Evolutionary conservation across 495 filamentous ascomycete species (phyloP).

Genomic region (Sphaerosporella brunnea): DNA sequence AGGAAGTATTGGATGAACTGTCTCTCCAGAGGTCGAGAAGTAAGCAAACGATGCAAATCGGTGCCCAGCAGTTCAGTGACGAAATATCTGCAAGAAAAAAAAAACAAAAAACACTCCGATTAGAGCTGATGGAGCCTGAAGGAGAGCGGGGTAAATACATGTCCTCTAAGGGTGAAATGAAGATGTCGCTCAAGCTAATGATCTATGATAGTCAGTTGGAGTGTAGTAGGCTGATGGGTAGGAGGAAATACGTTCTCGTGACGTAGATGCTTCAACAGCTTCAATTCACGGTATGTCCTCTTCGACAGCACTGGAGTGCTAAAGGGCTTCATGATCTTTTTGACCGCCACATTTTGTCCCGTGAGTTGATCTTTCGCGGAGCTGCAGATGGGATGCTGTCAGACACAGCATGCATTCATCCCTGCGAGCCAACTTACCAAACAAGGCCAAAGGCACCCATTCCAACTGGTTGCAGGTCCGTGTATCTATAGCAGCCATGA

Average conservation of each 20-base stretch:
- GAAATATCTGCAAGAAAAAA: conserved; percentile 50
- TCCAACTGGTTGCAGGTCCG: conserved; percentile 91
- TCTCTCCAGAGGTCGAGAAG: conserved; percentile 89
- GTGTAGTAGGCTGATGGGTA: not conserved
- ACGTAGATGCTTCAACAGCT: conserved; percentile 86
- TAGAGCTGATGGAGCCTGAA: not conserved
- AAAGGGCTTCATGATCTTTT: conserved; percentile 99
- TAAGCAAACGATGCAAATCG: conserved; percentile 86
- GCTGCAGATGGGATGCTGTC: conserved; percentile 32
- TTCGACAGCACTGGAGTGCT: conserved; percentile 95
- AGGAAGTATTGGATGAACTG: conserved; percentile 99
- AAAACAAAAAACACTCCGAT: not conserved
- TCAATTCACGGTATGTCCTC: conserved; percentile 90
- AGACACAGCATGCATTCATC: not conserved
- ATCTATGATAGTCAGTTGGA: conserved; percentile 37
- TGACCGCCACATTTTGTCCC: conserved; percentile 83
- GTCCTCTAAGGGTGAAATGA: conserved; percentile 96
- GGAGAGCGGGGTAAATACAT: conserved; percentile 44
- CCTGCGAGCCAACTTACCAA: conserved; percentile 46
- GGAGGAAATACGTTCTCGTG: conserved; percentile 79
- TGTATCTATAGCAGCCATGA: conserved; percentile 47
- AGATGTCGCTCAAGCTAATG: conserved; percentile 96
- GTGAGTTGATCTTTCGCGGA: conserved; percentile 96
- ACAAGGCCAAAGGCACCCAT: conserved; percentile 98
- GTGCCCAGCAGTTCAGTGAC: conserved; percentile 95